Conservation (phyloP, 352 stramenopile species). For the Phytophthora boehmeriae region DNA sequence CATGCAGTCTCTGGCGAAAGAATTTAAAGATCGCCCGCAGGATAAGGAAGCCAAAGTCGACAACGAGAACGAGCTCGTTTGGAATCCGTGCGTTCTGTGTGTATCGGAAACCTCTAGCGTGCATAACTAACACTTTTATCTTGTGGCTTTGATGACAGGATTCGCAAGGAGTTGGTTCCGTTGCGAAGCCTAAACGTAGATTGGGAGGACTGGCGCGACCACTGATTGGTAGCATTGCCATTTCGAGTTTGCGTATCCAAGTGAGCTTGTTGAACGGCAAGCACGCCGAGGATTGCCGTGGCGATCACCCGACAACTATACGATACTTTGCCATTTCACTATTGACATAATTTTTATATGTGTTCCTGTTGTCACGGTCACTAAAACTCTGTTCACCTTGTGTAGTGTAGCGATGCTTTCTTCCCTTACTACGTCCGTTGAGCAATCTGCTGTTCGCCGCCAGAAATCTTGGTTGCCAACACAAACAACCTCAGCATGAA, state of each 20-base stretch:
- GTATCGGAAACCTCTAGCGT: not conserved
- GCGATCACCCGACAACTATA: no score
- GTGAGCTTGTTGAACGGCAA: no score
- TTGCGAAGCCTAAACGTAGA: conserved; percentile 81
- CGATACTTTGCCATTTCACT: no score
- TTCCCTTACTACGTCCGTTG: conserved; percentile 3
- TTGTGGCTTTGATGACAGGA: conserved; percentile 31
- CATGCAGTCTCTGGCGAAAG: conserved; percentile 66
- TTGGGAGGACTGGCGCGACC: conserved; percentile 85
- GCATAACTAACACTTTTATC: conserved; percentile 1
- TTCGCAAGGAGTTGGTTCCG: conserved; percentile 78
- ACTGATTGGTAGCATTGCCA: conserved; percentile 31
- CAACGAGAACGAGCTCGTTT: conserved; percentile 78
- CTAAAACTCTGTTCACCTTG: no score
- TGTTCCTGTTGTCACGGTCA: not conserved
- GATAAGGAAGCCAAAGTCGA: conserved; percentile 67
- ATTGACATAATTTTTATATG: no score
- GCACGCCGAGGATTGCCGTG: no score
- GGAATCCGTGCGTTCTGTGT: conserved; percentile 73
- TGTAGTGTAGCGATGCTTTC: no score
- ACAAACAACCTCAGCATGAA: conserved; percentile 50
- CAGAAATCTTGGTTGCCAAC: conserved; percentile 7
- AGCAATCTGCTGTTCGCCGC: not conserved
- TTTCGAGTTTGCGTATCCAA: not conserved
- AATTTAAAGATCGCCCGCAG: conserved; percentile 51